Base-by-base conservation (phyloP, 345 rosid genomes). In the Raphanus raphanistrum region DNA sequence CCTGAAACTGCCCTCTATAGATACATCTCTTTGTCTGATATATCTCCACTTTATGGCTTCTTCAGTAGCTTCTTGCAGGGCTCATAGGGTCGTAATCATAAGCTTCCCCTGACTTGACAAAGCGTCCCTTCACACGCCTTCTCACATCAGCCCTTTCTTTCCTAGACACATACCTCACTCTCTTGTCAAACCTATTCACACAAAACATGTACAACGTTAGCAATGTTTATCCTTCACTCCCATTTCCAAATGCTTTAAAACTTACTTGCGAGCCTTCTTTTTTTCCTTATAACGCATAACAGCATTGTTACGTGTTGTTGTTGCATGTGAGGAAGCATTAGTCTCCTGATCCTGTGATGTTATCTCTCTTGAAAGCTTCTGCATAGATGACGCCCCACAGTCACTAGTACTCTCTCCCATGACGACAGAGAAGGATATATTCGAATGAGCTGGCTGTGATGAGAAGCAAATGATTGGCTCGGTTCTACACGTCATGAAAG, bases 231-330 rank as follows among this genome's bases (percentile, higher is more conserved):
- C 67, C 17, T 78, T 65, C 55, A 54, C 35, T 57, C 25, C 26
- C 68, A 5, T 48, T 61, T 33, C 38, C 6, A 45, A 3, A 31
- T 60, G 35, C 8, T 16, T 76, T 38, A 13, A 2, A 8, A 77
- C 98, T 86, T 84, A 94, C 98, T 84, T 88, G 82, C 98, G 95
- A 33, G 86, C 85, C 88, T 89, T 92, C 89, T 88, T 92, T 84
- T 92, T 94, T 75, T 92, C 97, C 84, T 84, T 92, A 85, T 94
- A 94, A 31, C 98, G 97, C 88, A 89, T 62, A 73, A 92, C 97
- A 36, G 98, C 98, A 61, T 90, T 65, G 79, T 80, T 89, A 64
- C 94, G 84, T 77, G 79, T 88, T 60, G 79, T 88, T 60, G 88
- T 90, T 60, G 92, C 86, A 15, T 7, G 35, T 50, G 16, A 45